Evolutionary conservation across 805 yeast genomes (phyloP).

Genomic region (Saturnispora hagleri): DNA sequence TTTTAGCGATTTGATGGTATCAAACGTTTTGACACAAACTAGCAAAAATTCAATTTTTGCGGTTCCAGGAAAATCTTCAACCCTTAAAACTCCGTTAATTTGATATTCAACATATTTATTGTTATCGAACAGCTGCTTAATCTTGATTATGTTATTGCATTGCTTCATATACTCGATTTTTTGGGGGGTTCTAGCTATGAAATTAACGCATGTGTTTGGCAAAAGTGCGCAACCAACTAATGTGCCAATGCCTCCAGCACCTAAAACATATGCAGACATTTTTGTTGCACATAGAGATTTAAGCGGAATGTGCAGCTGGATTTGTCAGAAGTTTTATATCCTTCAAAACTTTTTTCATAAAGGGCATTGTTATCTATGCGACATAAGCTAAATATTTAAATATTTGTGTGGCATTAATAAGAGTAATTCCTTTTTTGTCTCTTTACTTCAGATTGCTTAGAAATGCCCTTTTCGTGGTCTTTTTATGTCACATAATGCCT

Average conservation of each 20-base stretch:
- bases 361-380: no score
- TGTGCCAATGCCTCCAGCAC: conserved; percentile 31
- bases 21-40: conserved; percentile 73
- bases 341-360: no score
- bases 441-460: no score
- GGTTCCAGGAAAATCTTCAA: conserved; percentile 15
- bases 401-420: no score
- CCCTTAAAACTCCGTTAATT: conserved; percentile 14
- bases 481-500: no score
- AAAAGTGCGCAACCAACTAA: conserved; percentile 22
- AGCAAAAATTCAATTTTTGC: conserved; percentile 33
- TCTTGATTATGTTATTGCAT: conserved; percentile 15
- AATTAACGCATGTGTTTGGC: conserved; percentile 16
- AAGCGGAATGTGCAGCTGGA: no score
- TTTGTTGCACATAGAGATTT: no score
- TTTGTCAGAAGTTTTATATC: no score
- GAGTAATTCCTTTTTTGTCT: no score
- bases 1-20: conserved; percentile 52
- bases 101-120: conserved; percentile 8
- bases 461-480: no score
- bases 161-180: conserved; percentile 17
- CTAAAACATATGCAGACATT: conserved; percentile 23
- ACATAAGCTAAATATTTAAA: no score
- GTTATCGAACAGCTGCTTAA: conserved; percentile 21
- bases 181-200: conserved; percentile 20